These are phyloP conservation scores for Diplotaxis tenuifolia DNA, from an alignment of 345 rosid species.

Conservation along the genomic window DNA sequence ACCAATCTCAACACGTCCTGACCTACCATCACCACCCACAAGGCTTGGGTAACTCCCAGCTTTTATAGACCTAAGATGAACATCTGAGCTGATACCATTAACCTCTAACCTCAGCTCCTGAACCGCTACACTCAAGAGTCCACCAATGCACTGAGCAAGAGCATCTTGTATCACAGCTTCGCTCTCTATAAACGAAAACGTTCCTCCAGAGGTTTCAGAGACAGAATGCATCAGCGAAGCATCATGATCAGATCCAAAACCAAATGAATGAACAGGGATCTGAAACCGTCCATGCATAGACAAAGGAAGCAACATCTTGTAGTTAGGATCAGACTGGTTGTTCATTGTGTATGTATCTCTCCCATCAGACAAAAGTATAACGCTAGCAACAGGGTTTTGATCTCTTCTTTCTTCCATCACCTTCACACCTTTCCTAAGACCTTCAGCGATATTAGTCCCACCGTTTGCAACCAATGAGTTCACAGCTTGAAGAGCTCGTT, in stretches of 20 bases:
- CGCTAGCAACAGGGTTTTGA: conserved; percentile 80
- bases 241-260: conserved; percentile 93
- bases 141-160: conserved; percentile 98
- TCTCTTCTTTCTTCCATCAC: conserved; percentile 82
- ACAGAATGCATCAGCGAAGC: conserved; percentile 90
- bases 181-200: conserved; percentile 90
- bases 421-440: conserved; percentile 87
- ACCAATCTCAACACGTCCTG: conserved; percentile 69
- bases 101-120: conserved; percentile 76
- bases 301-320: conserved; percentile 60
- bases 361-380: conserved; percentile 92
- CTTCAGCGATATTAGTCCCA: conserved; percentile 96
- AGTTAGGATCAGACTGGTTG: conserved; percentile 55
- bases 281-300: conserved; percentile 66
- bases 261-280: conserved; percentile 87
- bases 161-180: conserved; percentile 94
- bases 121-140: conserved; percentile 87
- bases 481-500: conserved; percentile 81
- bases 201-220: conserved; percentile 87
- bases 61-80: conserved; percentile 59
- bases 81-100: conserved; percentile 50
- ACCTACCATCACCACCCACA: conserved; percentile 43
- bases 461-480: conserved; percentile 90
- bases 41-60: conserved; percentile 76
- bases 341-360: conserved; percentile 75